Evolutionary conservation across 2,329 filamentous ascomycete species (phyloP), one percentile per base, ranked within the genome.

Genomic region (Diaporthe eres): DNA sequence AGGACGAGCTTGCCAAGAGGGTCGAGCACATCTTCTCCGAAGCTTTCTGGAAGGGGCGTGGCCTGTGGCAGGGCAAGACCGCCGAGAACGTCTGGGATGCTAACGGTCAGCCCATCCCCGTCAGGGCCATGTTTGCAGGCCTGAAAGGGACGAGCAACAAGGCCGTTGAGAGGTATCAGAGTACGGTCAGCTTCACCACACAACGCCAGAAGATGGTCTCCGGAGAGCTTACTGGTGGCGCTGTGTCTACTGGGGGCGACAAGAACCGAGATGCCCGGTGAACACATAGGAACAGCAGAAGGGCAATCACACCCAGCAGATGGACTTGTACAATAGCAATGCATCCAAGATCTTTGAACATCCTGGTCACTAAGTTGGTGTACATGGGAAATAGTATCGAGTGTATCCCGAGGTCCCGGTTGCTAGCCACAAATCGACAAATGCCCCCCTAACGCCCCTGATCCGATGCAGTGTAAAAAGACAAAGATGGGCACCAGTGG

Each of bases 1-100:
- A 98, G 83, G 86, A 89, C 70, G 93, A 98, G 83, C 90, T 99
- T 47, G 90, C 94, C 79, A 87, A 87, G 22, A 90, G 92, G 78
- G 92, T 98, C 74, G 93, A 97, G 31, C 86, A 88, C 77, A 88
- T 93, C n/a, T 99, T 98, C 85, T 89, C 91, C 22, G 91, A 92
- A 37, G 88, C 91, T 77, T 87, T 87, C 84, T 91, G 89, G 82
- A 83, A 81, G 74, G 83, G 83, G 77, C 80, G 85, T 83, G 85
- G 85, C 77, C 80, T 79, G 57, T 83, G 83, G n/a, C 77, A 77
- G 61, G 75, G 73, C 61, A 81, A 80, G 70, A 76, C 76, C n/a
- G 74, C 82, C 31, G 82, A 85, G 77, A 91, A 89, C 81, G 85
- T 88, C 44, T 92, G 90, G 90, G 88, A 89, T 55, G 78, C 85